Evolutionary conservation across 768 basidiomycete genomes (phyloP).

Genomic region (Amanita pseudoporphyria): DNA sequence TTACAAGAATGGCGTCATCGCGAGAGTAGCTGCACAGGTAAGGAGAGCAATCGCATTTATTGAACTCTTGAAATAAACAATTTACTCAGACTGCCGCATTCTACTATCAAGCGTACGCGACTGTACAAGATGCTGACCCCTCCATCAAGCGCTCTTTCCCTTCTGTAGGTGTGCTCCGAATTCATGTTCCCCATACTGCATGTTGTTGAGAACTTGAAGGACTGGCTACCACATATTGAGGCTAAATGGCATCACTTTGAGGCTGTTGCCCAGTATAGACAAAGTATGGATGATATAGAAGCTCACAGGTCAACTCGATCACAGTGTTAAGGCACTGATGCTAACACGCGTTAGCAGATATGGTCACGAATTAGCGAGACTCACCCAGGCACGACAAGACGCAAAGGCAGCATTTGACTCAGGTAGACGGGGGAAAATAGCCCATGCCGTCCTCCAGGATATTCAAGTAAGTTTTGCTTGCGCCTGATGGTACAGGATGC

Average conservation of each 20-base stretch:
- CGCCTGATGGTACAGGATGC: conserved; percentile 6
- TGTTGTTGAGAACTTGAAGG: conserved; percentile 28
- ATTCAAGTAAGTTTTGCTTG: conserved; percentile 47
- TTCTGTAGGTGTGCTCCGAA: conserved; percentile 29
- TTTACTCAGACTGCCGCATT: conserved; percentile 44
- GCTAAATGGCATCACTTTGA: conserved; percentile 80
- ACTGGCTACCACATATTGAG: conserved; percentile 74
- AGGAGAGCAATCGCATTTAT: background rate
- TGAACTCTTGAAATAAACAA: conserved; percentile 4
- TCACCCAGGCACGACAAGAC: conserved; percentile 54
- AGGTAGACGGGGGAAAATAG: conserved; percentile 53
- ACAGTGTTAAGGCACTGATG: background rate
- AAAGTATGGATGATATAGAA: conserved; percentile 83
- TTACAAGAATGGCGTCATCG: conserved; percentile 75
- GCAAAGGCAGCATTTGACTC: conserved; percentile 64
- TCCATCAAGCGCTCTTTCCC: conserved; percentile 41
- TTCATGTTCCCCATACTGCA: conserved; percentile 1
- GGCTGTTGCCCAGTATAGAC: conserved; percentile 82
- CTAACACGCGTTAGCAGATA: conserved; percentile 42
- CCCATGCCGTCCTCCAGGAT: conserved; percentile 62
- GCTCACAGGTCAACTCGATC: conserved; percentile 44
- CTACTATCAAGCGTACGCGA: conserved; percentile 42
- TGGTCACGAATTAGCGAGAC: conserved; percentile 76
- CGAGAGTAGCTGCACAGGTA: conserved; percentile 74
- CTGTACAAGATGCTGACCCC: conserved; percentile 34